These are phyloP conservation scores for Agaricales sp. DNA, from an alignment of 1,284 basidiomycete genomes.

Conservation along the genomic window DNA sequence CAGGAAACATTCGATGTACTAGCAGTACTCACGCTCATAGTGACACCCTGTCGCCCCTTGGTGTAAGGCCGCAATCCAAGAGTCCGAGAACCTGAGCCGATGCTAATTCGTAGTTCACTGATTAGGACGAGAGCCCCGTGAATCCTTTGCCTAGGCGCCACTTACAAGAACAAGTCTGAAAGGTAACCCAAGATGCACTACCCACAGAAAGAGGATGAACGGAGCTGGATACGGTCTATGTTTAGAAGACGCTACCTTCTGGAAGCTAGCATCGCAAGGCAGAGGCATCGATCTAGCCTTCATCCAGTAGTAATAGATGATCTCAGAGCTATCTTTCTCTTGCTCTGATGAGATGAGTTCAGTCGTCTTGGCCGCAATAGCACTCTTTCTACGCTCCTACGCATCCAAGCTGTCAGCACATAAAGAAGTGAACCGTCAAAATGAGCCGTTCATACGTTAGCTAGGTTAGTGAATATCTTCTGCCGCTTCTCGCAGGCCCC, in stretches of 20 bases:
- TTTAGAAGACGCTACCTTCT: conserved; percentile 49
- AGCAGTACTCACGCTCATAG: conserved; percentile 55
- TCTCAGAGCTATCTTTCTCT: conserved; percentile 31
- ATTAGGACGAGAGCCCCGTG: background rate
- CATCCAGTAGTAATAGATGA: conserved; percentile 73
- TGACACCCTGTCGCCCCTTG: conserved; percentile 39
- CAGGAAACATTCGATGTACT: conserved; percentile 1
- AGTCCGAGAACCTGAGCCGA: conserved; percentile 53
- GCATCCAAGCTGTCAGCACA: background rate
- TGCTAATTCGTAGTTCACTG: conserved; percentile 28
- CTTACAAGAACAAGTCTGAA: conserved; percentile 74
- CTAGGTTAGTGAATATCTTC: conserved; percentile 3
- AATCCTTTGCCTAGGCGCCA: no score
- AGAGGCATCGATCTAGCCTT: conserved; percentile 56
- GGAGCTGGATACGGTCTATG: background rate
- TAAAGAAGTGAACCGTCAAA: no score
- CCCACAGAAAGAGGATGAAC: conserved; percentile 2
- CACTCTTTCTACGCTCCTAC: conserved; percentile 61
- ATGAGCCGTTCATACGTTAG: no score
- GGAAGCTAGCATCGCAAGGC: conserved; percentile 37
- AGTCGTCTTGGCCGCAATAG: conserved; percentile 55
- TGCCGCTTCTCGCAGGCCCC: conserved; percentile 22
- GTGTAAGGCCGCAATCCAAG: conserved; percentile 49
- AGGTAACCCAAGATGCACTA: conserved; percentile 84
- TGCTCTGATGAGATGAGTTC: conserved; percentile 23